Conservation (phyloP, 1,139 yeast species). For the Debaryomyces subglobosus region DNA sequence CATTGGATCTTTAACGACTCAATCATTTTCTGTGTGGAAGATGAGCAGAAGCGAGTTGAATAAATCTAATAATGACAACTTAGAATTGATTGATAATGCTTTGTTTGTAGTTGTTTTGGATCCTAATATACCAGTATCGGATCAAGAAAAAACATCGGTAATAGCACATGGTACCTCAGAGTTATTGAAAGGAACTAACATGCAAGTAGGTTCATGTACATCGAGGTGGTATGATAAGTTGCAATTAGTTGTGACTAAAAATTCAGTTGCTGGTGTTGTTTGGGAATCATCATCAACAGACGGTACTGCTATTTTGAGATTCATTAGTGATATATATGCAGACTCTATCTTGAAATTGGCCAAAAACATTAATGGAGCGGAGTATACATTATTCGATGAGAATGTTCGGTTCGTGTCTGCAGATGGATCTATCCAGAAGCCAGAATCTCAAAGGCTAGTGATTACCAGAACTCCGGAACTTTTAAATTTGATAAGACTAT, state of each 20-base stretch:
- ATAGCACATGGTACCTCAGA: conserved; percentile 69
- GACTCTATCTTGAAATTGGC: conserved; percentile 75
- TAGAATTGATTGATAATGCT: conserved; percentile 61
- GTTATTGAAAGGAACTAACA: conserved; percentile 54
- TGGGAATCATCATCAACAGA: conserved; percentile 81
- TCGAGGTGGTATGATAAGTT: conserved; percentile 81
- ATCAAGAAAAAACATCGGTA: conserved; percentile 46
- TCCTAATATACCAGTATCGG: conserved; percentile 53
- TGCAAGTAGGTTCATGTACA: conserved; percentile 75
- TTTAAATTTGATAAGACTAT: conserved; percentile 57
- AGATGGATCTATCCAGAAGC: conserved; percentile 41
- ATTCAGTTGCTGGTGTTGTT: conserved; percentile 74
- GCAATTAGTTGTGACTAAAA: conserved; percentile 67
- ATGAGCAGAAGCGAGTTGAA: conserved; percentile 55
- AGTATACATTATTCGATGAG: conserved; percentile 63
- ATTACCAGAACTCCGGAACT: conserved; percentile 55
- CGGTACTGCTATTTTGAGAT: conserved; percentile 73
- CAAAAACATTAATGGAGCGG: conserved; percentile 69
- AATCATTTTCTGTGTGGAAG: conserved; percentile 65
- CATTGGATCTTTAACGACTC: conserved; percentile 72
- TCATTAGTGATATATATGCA: conserved; percentile 74
- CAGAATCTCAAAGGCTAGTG: conserved; percentile 40
- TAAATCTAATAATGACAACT: conserved; percentile 43
- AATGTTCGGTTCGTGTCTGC: conserved; percentile 41
- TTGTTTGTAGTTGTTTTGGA: conserved; percentile 72